Evolutionary conservation across 345 rosid species (phyloP), one percentile per base, ranked within the genome.

Genomic region (Eucalyptus fibrosa): DNA sequence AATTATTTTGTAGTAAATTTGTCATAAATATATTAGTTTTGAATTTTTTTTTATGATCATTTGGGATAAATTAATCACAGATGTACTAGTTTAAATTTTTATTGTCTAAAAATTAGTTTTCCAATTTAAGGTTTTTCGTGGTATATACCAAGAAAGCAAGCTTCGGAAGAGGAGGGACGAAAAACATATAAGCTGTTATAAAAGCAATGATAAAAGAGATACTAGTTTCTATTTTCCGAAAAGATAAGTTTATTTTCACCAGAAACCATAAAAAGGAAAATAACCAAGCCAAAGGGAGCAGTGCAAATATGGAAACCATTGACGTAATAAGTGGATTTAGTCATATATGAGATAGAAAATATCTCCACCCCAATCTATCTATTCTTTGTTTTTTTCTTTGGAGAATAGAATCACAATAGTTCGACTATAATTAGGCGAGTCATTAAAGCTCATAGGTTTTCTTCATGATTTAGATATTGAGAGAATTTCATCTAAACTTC

Each of bases 51-150:
- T 51, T 51, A 51, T 51, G 21, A 4, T 51, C 0, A 51, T 18
- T 51, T 0, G 55, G 55, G 23, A 51, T 51, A 7, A 51, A 0
- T 51, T 51, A 23, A 18, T 51, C 23, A 51, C 0, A 0, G 0
- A 51, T 18, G 23, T 51, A 51, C 4, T 17, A 0, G 55, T 51
- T 16, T 7, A 51, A 51, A 7, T 51, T 51, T 50, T 51, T 18
- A 51, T 18, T 51, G 55, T 51, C 23, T 51, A 51, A 51, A 51
- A 51, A 18, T 51, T 51, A 51, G 4, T 51, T 18, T 51, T 51
- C 4, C 30, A 56, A 56, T 56, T 56, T 23, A 10, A 56, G 28
- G 12, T 9, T 0, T 56, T 56, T 23, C 6, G 6, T 23, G 62
- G 28, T 56, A 56, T 56, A 56, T 24, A 56, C 30, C 30, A 11